Percentiles rank a stretch among this genome's conserved stretches.
Conservation (phyloP, 2,329 filamentous ascomycete genomes). For the Ceratocystis huliohia region DNA sequence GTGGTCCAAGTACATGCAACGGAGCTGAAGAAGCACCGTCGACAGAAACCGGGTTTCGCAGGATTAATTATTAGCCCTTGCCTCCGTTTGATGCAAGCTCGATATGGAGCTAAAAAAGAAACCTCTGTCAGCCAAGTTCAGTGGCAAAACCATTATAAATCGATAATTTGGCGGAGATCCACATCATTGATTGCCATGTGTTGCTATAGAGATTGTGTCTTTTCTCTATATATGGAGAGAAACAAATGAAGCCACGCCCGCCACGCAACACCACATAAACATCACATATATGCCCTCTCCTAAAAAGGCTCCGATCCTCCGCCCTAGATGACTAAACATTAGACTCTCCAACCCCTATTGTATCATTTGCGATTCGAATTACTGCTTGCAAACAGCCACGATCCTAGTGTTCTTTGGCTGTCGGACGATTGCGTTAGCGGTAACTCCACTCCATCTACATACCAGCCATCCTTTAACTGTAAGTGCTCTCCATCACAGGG, state of each 20-base stretch:
- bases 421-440: neutral
- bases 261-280: neutral
- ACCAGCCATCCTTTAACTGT: slow-evolving; percentile 5
- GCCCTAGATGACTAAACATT: neutral
- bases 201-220: neutral
- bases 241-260: neutral
- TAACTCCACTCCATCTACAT: neutral
- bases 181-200: neutral
- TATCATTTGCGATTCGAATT: neutral
- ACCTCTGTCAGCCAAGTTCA: neutral
- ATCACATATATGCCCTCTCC: neutral
- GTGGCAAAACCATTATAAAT: neutral
- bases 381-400: neutral
- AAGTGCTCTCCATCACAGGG: neutral
- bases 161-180: neutral
- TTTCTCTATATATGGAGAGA: neutral
- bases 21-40: no score
- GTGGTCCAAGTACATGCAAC: no score
- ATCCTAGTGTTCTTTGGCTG: neutral
- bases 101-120: neutral
- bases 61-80: neutral
- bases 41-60: no score
- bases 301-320: neutral
- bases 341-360: no score
- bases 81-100: neutral